phyloP scores from a whole-genome alignment of 2,329 filamentous ascomycete species.

The Sclerotinia glacialis region DNA sequence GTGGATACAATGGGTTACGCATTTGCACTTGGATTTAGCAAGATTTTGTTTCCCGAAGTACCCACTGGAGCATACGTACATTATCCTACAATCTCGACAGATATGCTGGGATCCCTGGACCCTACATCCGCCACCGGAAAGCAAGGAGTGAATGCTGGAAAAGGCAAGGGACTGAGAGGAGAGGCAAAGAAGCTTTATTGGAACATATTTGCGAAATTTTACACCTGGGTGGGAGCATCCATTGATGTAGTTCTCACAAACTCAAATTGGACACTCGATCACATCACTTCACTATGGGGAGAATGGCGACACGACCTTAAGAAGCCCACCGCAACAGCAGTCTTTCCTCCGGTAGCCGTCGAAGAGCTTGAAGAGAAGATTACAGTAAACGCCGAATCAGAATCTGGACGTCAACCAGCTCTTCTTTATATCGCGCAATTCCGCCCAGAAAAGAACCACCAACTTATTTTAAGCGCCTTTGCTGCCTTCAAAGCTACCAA shows the following conservation, averaged over 20 bases:
- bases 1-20: conserved; percentile 98
- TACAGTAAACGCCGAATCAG: conserved; percentile 65
- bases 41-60: conserved; percentile 73
- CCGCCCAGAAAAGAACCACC: conserved; percentile 94
- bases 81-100: conserved; percentile 96
- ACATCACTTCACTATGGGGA: conserved; percentile 80
- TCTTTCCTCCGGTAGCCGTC: conserved; percentile 92
- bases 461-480: conserved; percentile 81
- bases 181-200: conserved; percentile 77
- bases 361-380: conserved; percentile 75
- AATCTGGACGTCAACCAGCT: conserved; percentile 65
- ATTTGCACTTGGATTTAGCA: conserved; percentile 79
- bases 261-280: conserved; percentile 86
- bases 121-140: conserved; percentile 55
- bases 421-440: conserved; percentile 97
- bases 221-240: conserved; percentile 76
- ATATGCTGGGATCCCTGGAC: conserved; percentile 87
- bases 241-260: conserved; percentile 98
- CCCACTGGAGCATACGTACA: conserved; percentile 94
- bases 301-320: conserved; percentile 48
- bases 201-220: conserved; percentile 77
- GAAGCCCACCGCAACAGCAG: conserved; percentile 58
- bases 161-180: conserved; percentile 70
- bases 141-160: conserved; percentile 79
- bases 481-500: conserved; percentile 65